A percentile compares a stretch with the other conserved stretches of the same genome.
Evolutionary conservation across 768 basidiomycete species (phyloP).

Genomic region (Tulasnella sp.): DNA sequence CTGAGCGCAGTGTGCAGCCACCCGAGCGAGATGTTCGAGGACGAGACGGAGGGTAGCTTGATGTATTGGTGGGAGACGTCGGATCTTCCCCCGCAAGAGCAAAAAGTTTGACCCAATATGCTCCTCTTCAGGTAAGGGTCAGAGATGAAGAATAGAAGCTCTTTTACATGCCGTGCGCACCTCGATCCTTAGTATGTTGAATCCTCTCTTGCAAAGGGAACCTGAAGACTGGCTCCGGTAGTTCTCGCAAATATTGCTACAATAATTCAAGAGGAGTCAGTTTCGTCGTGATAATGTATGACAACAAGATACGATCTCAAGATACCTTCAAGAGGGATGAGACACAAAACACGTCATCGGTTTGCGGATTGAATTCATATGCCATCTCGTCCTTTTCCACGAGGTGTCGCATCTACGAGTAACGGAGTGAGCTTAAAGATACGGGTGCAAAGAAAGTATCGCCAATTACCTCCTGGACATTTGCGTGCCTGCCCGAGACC

Average conservation of each 20-base stretch:
- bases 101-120: slow-evolving; percentile 62
- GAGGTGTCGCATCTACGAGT: slow-evolving; percentile 62
- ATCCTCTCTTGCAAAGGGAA: slow-evolving; percentile 71
- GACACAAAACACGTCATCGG: slow-evolving; percentile 74
- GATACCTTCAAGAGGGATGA: slow-evolving; percentile 74
- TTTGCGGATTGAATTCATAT: slow-evolving; percentile 59
- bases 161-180: slow-evolving; percentile 31
- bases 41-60: slow-evolving; percentile 73
- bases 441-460: background rate
- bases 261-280: background rate
- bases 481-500: slow-evolving; percentile 78
- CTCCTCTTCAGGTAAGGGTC: slow-evolving; percentile 38
- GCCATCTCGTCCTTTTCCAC: slow-evolving; percentile 72
- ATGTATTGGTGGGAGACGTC: slow-evolving; percentile 71
- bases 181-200: slow-evolving; percentile 67
- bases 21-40: slow-evolving; percentile 70
- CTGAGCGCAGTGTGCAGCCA: slow-evolving; percentile 51
- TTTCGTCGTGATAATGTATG: background rate
- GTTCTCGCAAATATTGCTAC: slow-evolving; percentile 69
- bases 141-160: background rate
- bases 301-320: background rate
- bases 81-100: slow-evolving; percentile 77
- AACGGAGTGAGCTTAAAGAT: background rate
- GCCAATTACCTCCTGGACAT: slow-evolving; percentile 61
- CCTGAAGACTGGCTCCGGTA: slow-evolving; percentile 84